Evolutionary conservation across 139 green algal genomes (phyloP), one percentile per base, ranked within the genome.

Genomic region (Parachlorella kessleri): DNA sequence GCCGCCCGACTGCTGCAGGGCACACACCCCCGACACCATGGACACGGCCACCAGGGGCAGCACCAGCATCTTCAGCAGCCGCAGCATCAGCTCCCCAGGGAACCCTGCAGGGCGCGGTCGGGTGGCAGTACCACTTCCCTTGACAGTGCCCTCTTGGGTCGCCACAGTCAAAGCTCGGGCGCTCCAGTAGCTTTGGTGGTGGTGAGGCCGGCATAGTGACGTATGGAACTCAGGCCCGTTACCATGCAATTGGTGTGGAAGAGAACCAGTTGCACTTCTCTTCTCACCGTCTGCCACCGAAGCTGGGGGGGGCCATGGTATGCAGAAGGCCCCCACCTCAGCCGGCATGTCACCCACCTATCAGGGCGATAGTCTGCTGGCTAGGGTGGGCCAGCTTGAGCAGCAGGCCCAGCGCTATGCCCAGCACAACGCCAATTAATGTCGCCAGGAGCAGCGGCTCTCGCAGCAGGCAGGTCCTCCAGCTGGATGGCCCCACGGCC

Each of bases 21-120:
- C 65, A 68, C 81, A 83, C 38, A 92, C 84, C 2, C 87, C 87
- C 14, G 70, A 36, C 36, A 87, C 78, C 80, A 92, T 92, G 53
- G 76, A 83, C 23, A 76, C 76, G 18, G 85, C 71, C 32, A 92
- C 73, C 66, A 92, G 72, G 0, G 87, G 87, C 24, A 91, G 78
- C 41, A 90, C 85, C 67, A 92, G 80, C 82, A 88, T 79, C 59
- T 87, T 89, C 0, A 92, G 83, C 33, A 87, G 72, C 18, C 82
- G 77, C 78, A 92, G 81, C 85, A 90, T 85, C 24, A 91, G 59
- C 55, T 92, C 83, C 1, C 87, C 87, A 14, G 83, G 83, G 35
- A 92, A 87, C 2, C 85, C 81, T 78, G 76, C 66, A 72, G n/a
- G n/a, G n/a, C n/a, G n/a, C n/a, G n/a, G n/a, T n/a, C n/a, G n/a